phyloP scores from a whole-genome alignment of 2,329 filamentous ascomycete genomes.

The Daldinia eschscholtzii region DNA sequence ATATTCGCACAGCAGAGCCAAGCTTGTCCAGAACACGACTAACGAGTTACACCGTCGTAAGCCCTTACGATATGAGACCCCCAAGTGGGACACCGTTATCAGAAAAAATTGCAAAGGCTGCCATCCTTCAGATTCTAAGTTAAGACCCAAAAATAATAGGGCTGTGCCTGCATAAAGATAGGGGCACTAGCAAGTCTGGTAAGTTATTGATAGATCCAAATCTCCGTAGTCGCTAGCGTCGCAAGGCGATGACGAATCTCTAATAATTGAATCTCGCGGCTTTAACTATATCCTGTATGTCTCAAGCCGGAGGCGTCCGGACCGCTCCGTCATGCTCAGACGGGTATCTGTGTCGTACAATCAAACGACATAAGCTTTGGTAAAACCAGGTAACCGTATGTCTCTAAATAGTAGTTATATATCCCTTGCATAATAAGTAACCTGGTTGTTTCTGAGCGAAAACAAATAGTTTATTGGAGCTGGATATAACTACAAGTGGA shows the following conservation, averaged over 20 bases:
- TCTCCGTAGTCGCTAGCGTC: conserved; percentile 31
- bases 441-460: background rate
- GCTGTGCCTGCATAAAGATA: conserved; percentile 22
- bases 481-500: background rate
- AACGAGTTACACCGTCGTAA: conserved; percentile 22
- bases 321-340: conserved; percentile 14
- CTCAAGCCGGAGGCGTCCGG: conserved; percentile 24
- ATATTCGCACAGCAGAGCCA: conserved; percentile 12
- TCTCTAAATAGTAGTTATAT: background rate
- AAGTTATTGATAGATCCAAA: conserved; percentile 28
- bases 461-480: background rate
- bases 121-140: conserved; percentile 1
- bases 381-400: conserved; percentile 5
- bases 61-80: conserved; percentile 14
- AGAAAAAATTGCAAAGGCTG: background rate
- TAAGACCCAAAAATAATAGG: conserved; percentile 21
- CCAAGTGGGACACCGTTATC: conserved; percentile 20
- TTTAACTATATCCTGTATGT: conserved; percentile 36
- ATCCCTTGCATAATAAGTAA: background rate
- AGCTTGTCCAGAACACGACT: conserved; percentile 15
- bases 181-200: conserved; percentile 12
- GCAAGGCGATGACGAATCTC: conserved; percentile 19
- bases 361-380: conserved; percentile 5
- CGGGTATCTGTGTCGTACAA: background rate
- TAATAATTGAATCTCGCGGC: conserved; percentile 25